Evolutionary conservation across 805 yeast genomes (phyloP).

Genomic region (Kluyveromyces wickerhamii): DNA sequence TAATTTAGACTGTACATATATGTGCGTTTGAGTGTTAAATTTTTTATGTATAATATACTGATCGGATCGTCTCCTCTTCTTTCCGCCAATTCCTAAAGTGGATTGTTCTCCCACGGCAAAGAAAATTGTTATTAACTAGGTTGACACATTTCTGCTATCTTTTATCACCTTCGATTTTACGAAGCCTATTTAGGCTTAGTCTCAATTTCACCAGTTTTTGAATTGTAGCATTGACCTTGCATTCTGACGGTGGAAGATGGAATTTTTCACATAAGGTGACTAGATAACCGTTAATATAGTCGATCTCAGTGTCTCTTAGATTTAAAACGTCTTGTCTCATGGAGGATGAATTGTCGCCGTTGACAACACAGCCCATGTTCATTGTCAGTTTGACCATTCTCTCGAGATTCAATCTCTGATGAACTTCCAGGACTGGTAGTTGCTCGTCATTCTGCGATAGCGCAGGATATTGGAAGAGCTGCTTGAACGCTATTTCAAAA

Average conservation of each 20-base stretch:
- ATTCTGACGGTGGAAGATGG: conserved; percentile 23
- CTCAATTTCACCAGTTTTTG: conserved; percentile 31
- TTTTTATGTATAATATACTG: too few relatives aligned
- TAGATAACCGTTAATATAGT: conserved; percentile 77
- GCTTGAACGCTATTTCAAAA: conserved; percentile 23
- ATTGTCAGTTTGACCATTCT: conserved; percentile 33
- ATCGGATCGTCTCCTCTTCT: too few relatives aligned
- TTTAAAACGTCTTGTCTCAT: conserved; percentile 48
- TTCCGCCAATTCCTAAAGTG: too few relatives aligned
- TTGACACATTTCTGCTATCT: not conserved
- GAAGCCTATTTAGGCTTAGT: conserved; percentile 18
- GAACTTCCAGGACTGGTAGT: conserved; percentile 25
- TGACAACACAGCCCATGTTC: conserved; percentile 34
- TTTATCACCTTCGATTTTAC: conserved; percentile 2
- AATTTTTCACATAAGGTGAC: conserved; percentile 44
- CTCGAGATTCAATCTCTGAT: conserved; percentile 24
- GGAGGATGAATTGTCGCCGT: conserved; percentile 48
- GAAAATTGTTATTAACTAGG: too few relatives aligned
- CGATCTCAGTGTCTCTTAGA: conserved; percentile 62
- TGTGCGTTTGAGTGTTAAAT: too few relatives aligned
- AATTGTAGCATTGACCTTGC: conserved; percentile 29
- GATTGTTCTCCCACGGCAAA: too few relatives aligned
- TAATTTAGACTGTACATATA: too few relatives aligned
- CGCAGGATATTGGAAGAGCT: conserved; percentile 21
- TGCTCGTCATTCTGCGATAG: conserved; percentile 12